Conservation (phyloP, 2,329 filamentous ascomycete genomes). For the Colletotrichum spaethianum region DNA sequence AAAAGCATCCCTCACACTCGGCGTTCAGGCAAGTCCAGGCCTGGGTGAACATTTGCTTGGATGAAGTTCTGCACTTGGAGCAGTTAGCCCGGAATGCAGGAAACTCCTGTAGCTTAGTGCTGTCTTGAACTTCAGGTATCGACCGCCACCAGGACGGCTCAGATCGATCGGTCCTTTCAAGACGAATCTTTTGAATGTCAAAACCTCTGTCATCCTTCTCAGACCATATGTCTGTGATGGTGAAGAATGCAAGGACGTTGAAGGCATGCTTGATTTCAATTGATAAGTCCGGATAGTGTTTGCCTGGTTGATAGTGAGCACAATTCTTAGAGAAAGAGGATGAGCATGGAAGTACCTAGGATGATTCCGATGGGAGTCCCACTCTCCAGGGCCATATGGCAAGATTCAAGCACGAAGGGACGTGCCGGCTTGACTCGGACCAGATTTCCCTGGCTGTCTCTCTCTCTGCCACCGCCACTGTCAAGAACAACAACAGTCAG, state of each 20-base stretch:
- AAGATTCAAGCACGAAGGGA: slow-evolving; percentile 28
- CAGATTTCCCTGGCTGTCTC: slow-evolving; percentile 60
- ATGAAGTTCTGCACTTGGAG: slow-evolving; percentile 53
- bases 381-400: slow-evolving; percentile 56
- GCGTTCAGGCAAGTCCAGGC: slow-evolving; percentile 50
- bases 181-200: slow-evolving; percentile 67
- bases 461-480: slow-evolving; percentile 68
- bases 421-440: slow-evolving; percentile 55
- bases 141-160: slow-evolving; percentile 73
- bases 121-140: slow-evolving; percentile 42
- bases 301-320: slow-evolving; percentile 58
- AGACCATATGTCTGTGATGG: slow-evolving; percentile 77
- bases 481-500: slow-evolving; percentile 42
- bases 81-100: slow-evolving; percentile 51
- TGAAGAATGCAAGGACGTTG: slow-evolving; percentile 78
- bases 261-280: slow-evolving; percentile 70
- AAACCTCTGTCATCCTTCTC: slow-evolving; percentile 63
- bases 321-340: no score
- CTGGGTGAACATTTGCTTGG: slow-evolving; percentile 54
- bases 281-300: slow-evolving; percentile 62
- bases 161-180: slow-evolving; percentile 72
- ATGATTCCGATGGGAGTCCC: slow-evolving; percentile 69
- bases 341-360: slow-evolving; percentile 58
- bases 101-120: background rate
- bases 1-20: slow-evolving; percentile 37